Evolutionary conservation across 164 flowering plant species (phyloP).

Genomic region (Platanus orientalis): DNA sequence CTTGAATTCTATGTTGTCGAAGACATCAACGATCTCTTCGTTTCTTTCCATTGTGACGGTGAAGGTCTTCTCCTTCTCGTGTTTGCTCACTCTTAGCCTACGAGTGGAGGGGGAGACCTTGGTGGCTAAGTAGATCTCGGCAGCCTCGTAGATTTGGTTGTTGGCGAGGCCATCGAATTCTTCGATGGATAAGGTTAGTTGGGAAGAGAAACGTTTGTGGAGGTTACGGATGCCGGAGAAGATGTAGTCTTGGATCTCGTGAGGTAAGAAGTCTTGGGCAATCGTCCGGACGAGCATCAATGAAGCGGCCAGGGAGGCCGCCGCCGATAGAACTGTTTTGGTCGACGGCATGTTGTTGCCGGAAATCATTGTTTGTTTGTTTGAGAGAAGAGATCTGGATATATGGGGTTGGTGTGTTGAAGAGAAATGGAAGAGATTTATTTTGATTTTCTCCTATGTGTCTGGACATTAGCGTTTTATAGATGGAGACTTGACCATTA

Average conservation of each 20-base stretch:
- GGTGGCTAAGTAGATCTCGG: constrained; percentile 18
- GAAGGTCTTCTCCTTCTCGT: constrained; percentile 5
- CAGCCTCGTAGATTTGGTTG: constrained; percentile 24
- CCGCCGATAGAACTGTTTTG: constrained; percentile 29
- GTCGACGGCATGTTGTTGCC: constrained; percentile 28
- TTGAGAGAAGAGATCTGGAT: too few relatives aligned
- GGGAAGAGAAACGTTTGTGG: constrained; percentile 30
- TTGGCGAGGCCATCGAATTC: constrained; percentile 18
- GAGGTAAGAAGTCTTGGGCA: constrained; percentile 40
- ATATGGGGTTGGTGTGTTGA: too few relatives aligned
- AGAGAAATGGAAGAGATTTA: too few relatives aligned
- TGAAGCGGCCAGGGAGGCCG: constrained; percentile 46
- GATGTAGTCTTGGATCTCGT: constrained; percentile 24
- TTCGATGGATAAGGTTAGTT: constrained; percentile 25
- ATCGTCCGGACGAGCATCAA: constrained; percentile 38
- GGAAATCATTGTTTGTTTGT: too few relatives aligned
- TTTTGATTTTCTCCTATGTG: too few relatives aligned
- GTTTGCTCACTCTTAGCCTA: constrained; percentile 9
- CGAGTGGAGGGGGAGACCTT: constrained; percentile 6
- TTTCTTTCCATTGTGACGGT: constrained; percentile 8
- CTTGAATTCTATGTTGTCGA: constrained; percentile 12
- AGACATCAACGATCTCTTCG: constrained; percentile 17
- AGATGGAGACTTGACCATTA: too few relatives aligned
- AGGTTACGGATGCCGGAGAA: constrained; percentile 20
- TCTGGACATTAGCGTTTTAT: too few relatives aligned